Conservation (phyloP, 768 basidiomycete species). For the Symmetrospora coprosmae region DNA sequence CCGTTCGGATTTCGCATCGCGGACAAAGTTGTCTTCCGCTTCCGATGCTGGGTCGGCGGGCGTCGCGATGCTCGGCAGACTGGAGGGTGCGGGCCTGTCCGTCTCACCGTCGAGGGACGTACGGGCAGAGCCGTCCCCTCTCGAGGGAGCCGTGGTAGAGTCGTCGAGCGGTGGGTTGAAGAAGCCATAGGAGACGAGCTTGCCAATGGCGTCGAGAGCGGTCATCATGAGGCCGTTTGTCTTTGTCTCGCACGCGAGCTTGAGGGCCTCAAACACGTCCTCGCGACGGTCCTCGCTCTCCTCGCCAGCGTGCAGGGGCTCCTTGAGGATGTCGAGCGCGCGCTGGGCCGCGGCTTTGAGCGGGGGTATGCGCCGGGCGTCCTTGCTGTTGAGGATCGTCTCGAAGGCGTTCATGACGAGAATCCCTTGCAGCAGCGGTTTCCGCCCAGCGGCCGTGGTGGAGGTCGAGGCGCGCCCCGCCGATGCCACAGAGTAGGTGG, state of each 20-base stretch:
- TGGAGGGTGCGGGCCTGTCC: too few relatives aligned
- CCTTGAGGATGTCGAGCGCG: constrained; percentile 30
- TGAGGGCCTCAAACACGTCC: constrained; percentile 88
- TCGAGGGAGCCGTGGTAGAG: constrained; percentile 41
- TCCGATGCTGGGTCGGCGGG: too few relatives aligned
- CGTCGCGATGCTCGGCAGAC: too few relatives aligned
- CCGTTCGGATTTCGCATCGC: constrained; percentile 36
- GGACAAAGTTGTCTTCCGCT: neutral
- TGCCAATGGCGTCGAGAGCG: constrained; percentile 91
- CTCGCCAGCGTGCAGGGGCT: constrained; percentile 8
- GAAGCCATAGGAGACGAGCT: constrained; percentile 93
- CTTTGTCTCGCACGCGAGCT: constrained; percentile 87
- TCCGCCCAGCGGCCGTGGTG: constrained; percentile 5
- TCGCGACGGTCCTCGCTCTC: constrained; percentile 36
- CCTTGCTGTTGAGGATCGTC: constrained; percentile 29
- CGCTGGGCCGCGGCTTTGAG: constrained; percentile 31
- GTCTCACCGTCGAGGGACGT: too few relatives aligned
- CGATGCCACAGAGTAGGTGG: constrained; percentile 14
- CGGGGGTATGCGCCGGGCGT: constrained; percentile 28
- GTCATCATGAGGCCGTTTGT: constrained; percentile 90
- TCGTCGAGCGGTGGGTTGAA: constrained; percentile 45
- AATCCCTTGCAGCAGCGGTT: constrained; percentile 24
- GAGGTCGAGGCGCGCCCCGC: constrained; percentile 1
- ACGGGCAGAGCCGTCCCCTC: constrained; percentile 9
- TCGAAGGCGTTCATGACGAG: constrained; percentile 33